These are phyloP conservation scores for Mortierella sp. DNA, from an alignment of 371 early-diverging fungal species.

Conservation along the genomic window DNA sequence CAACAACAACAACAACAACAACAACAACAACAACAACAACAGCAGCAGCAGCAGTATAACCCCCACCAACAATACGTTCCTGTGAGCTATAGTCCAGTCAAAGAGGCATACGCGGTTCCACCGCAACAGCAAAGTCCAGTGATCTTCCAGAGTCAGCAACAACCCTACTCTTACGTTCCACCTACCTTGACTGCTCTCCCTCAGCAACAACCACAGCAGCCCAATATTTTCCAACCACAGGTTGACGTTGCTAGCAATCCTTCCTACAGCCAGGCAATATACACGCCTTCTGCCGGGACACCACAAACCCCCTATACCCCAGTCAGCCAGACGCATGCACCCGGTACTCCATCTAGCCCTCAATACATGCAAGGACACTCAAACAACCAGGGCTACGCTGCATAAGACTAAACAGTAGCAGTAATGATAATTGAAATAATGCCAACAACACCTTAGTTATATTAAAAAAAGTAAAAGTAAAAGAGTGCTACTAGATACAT, in stretches of 20 bases:
- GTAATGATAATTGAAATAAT: background rate
- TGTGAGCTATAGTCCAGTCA: background rate
- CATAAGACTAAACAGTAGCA: background rate
- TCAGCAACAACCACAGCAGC: slow-evolving; percentile 10
- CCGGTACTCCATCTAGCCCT: slow-evolving; percentile 17
- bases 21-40: background rate
- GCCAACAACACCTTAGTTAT: background rate
- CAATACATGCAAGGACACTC: slow-evolving; percentile 8
- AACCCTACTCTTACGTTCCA: slow-evolving; percentile 25
- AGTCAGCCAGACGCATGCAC: slow-evolving; percentile 10
- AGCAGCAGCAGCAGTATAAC: slow-evolving; percentile 3
- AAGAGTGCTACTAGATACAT: background rate
- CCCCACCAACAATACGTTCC: slow-evolving; percentile 12
- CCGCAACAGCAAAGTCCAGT: slow-evolving; percentile 9
- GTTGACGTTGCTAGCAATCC: background rate
- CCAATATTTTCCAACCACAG: slow-evolving; percentile 44
- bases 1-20: slow-evolving; percentile 7
- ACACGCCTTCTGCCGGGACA: slow-evolving; percentile 7
- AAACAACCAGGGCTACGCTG: slow-evolving; percentile 6
- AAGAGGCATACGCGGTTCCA: background rate
- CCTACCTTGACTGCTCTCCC: slow-evolving; percentile 21
- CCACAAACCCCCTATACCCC: slow-evolving; percentile 20
- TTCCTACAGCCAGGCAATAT: slow-evolving; percentile 3
- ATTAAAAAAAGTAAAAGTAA: background rate
- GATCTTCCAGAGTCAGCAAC: slow-evolving; percentile 37